Evolutionary conservation across 2,329 filamentous ascomycete species (phyloP).

Genomic region (Fusarium chuoi): DNA sequence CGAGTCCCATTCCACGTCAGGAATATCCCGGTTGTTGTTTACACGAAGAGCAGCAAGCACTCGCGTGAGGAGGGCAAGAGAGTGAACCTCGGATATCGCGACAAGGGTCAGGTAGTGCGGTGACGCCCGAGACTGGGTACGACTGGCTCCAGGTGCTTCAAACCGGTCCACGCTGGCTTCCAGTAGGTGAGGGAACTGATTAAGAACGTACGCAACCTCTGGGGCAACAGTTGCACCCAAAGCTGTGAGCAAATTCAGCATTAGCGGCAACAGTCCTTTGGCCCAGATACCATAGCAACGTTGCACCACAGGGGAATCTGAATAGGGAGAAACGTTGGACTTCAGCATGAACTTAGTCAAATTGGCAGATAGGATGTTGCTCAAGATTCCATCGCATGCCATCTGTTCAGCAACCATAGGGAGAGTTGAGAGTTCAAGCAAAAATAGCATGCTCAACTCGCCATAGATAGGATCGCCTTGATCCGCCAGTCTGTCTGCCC

Average conservation of each 20-base stretch:
- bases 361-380: conserved; percentile 81
- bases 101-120: conserved; percentile 76
- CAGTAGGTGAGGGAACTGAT: conserved; percentile 86
- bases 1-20: conserved; percentile 79
- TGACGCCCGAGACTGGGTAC: conserved; percentile 60
- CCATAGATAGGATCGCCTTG: conserved; percentile 90
- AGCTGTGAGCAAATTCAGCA: conserved; percentile 86
- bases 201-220: conserved; percentile 88
- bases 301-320: conserved; percentile 72
- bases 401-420: conserved; percentile 87
- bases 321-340: conserved; percentile 78
- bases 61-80: conserved; percentile 77
- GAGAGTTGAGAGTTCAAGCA: conserved; percentile 86
- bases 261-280: conserved; percentile 85
- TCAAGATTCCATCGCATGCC: conserved; percentile 85
- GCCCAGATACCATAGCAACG: conserved; percentile 92
- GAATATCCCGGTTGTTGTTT: conserved; percentile 77
- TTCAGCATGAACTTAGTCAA: conserved; percentile 81
- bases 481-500: conserved; percentile 84
- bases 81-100: conserved; percentile 81
- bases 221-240: conserved; percentile 84
- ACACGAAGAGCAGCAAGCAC: conserved; percentile 75
- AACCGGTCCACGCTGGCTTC: conserved; percentile 77
- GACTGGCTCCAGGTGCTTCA: conserved; percentile 67
- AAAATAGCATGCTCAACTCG: conserved; percentile 87